Evolutionary conservation across 257 asterid genomes (phyloP), one percentile per base, ranked within the genome.

Genomic region (Perilla frutescens): DNA sequence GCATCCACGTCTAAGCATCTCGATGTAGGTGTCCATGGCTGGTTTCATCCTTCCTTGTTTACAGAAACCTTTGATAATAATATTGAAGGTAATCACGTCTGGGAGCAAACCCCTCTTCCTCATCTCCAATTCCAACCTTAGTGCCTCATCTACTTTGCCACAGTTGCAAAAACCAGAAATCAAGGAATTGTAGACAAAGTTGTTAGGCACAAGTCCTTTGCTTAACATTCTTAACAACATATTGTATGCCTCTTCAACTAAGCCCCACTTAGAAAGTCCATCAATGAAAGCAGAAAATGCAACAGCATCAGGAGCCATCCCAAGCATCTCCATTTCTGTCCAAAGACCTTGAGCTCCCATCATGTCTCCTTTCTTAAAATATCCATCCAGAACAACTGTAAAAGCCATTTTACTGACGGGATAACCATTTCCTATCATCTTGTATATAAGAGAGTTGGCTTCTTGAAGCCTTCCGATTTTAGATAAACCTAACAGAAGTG

Each of bases 261-360:
- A 87, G 37, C 93, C 97, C 10, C 83, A 77, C 81, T 80, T 87
- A 32, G 87, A 84, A 55, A 94, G 92, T 31, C 97, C 97, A 62
- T 87, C 83, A 62, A 94, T 81, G 66, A 85, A 90, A 71, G 97
- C 91, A 76, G 99, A 94, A 82, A 83, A 91, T 49, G 97, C 96
- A 79, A 94, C 96, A 76, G 81, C 88, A 84, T 94, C 99, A 62
- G 97, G 97, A 70, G 90, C 91, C 81, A 91, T 72, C 66, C 89
- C 92, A 48, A 74, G 76, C 77, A 60, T 80, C 74, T 81, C 89
- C 99, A 94, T 91, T 65, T 87, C 91, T 72, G 83, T 82, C 99
- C 99, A 94, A 67, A 91, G 66, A 67, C 76, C 63, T 70, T 80
- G 88, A 76, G 99, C 97, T 77, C 87, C 88, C 59, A 64, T 58